These are phyloP conservation scores for Lentinula novae-zelandiae DNA, from an alignment of 1,284 basidiomycete genomes.

Conservation along the genomic window DNA sequence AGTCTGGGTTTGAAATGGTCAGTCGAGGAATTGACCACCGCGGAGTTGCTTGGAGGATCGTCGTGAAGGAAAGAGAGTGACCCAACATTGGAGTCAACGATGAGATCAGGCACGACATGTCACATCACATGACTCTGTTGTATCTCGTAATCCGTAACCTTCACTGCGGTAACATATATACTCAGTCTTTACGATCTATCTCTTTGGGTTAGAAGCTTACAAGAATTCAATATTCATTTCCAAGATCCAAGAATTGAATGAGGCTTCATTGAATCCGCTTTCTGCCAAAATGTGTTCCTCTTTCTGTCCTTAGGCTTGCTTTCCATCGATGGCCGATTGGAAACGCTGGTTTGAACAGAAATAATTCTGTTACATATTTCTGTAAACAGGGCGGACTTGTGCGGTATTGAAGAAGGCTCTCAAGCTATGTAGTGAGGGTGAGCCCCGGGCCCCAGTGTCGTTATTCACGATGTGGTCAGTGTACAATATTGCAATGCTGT, in stretches of 20 bases:
- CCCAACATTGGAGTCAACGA: background rate
- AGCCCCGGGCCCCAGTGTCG: background rate
- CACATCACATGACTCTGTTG: background rate
- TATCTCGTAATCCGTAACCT: background rate
- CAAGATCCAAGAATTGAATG: no score
- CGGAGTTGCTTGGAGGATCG: no score
- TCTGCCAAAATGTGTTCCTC: no score
- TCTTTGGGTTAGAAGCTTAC: no score
- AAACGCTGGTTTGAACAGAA: background rate
- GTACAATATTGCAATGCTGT: background rate
- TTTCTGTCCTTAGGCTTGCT: no score
- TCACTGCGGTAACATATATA: no score
- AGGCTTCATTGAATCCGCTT: no score
- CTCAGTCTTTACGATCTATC: no score
- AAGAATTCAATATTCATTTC: no score
- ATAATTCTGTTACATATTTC: background rate
- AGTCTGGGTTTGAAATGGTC: background rate
- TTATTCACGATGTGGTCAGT: background rate
- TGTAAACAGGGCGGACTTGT: background rate
- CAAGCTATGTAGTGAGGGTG: background rate
- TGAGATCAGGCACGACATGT: background rate
- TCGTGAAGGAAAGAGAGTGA: background rate
- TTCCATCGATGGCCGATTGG: no score
- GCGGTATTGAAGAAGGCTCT: background rate
- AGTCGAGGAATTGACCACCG: no score